Percentiles rank a stretch among this genome's conserved stretches.
These are phyloP conservation scores for Cryptococcus sp. DNA, from an alignment of 1,284 basidiomycete species.

Conservation along the genomic window DNA sequence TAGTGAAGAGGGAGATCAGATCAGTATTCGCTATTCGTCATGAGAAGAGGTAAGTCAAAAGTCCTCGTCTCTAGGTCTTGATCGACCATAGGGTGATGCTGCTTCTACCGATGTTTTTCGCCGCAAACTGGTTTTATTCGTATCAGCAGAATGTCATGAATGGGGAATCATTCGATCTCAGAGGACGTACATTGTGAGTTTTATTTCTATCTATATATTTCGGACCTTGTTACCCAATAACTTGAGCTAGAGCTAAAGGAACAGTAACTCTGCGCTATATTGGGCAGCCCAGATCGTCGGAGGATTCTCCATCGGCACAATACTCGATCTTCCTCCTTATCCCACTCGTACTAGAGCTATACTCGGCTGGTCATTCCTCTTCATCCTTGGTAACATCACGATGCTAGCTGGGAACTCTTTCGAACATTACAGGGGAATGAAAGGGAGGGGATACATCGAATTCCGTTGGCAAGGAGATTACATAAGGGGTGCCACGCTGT, in stretches of 20 bases:
- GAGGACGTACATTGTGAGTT: slow-evolving; percentile 23
- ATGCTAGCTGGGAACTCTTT: slow-evolving; percentile 23
- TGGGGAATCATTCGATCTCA: slow-evolving; percentile 33
- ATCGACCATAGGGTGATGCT: background rate
- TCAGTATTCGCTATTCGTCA: slow-evolving; percentile 8
- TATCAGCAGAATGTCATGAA: slow-evolving; percentile 26
- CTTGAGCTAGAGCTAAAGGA: too few species aligned
- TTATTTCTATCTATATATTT: background rate
- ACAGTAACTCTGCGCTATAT: slow-evolving; percentile 41
- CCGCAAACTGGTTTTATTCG: slow-evolving; percentile 21
- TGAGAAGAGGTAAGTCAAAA: slow-evolving; percentile 3
- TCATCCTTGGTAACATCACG: slow-evolving; percentile 20
- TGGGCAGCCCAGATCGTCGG: slow-evolving; percentile 40
- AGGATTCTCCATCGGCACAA: slow-evolving; percentile 23
- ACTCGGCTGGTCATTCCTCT: slow-evolving; percentile 19
- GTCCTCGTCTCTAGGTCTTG: background rate
- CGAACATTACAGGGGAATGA: slow-evolving; percentile 9
- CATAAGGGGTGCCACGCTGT: slow-evolving; percentile 24
- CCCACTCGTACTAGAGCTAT: slow-evolving; percentile 17
- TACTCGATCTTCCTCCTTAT: slow-evolving; percentile 21
- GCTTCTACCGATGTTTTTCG: slow-evolving; percentile 8
- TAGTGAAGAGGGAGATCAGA: slow-evolving; percentile 5
- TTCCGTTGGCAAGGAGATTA: slow-evolving; percentile 15
- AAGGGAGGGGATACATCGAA: slow-evolving; percentile 6
- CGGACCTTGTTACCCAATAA: too few species aligned